Evolutionary conservation across 2,329 filamentous ascomycete genomes (phyloP), one percentile per base, ranked within the genome.

Genomic region (Cercospora sp.): DNA sequence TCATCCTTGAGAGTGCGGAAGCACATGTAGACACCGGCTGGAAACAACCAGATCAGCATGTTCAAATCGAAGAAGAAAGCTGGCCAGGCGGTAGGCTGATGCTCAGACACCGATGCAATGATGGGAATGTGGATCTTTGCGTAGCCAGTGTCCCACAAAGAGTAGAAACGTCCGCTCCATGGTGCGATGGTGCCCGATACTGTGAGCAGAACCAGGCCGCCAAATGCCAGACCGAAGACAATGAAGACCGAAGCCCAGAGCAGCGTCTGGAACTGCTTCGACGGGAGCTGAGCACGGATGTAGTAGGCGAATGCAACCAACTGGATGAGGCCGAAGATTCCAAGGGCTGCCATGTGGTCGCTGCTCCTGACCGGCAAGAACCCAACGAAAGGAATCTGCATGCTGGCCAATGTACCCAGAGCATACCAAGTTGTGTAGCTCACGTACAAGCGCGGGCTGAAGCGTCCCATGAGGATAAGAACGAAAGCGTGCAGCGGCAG

Each of bases 121-220:
- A 99, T 99, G 70, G 95, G 95, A 78, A 99, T 99, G 78, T 99
- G 95, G 72, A 98, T 96, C 86, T 99, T 99, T 77, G 95, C 95
- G 79, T 99, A 99, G 75, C 93, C 91, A 5, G 95, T 99, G 80
- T 99, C 96, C 93, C 94, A 99, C 34, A 99, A 89, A 24, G 96
- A 99, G 85, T 99, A 99, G 87, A 99, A 99, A 76, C 95, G 94
- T 71, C 95, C 95, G 76, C 92, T 93, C 95, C 95, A 99, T 18
- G 96, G 95, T 24, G 96, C 95, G 80, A 99, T 95, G 73, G 95
- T 91, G 70, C 95, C 95, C 18, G 92, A 88, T 21, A 94, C 89
- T 7, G 94, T 97, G 61, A 91, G 84, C n/a, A 89, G 79, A 49
- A 96, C 87, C n/a, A 99, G 86, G n/a, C 88, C 90, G 58, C 87